Conservation (phyloP, 805 yeast genomes). For the Yamadazyma laniorum region DNA sequence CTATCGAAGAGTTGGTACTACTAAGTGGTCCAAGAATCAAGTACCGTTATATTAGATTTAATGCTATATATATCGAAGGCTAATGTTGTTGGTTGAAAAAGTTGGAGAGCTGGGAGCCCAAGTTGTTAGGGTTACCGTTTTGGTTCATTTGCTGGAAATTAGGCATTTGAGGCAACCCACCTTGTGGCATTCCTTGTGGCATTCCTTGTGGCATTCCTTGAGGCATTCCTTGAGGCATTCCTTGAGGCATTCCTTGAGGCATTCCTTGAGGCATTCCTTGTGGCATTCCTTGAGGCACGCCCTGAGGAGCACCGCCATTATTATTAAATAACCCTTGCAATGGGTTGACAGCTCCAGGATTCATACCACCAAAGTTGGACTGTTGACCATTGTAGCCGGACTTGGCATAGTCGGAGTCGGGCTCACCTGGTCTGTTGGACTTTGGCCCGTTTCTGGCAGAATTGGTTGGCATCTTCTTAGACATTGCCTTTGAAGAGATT, state of each 20-base stretch:
- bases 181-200: too few species aligned
- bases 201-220: slow-evolving; percentile 8
- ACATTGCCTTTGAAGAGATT: slow-evolving; percentile 86
- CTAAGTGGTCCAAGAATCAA: too few species aligned
- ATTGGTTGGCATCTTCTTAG: slow-evolving; percentile 90
- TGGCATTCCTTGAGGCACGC: slow-evolving; percentile 11
- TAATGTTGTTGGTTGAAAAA: slow-evolving; percentile 22
- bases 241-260: slow-evolving; percentile 7
- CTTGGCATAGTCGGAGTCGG: slow-evolving; percentile 20
- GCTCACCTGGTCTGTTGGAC: slow-evolving; percentile 58
- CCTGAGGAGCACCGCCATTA: neutral
- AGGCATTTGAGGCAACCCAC: slow-evolving; percentile 6
- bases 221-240: slow-evolving; percentile 8
- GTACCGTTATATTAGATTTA: slow-evolving; percentile 1
- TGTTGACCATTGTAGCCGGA: neutral
- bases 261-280: slow-evolving; percentile 8
- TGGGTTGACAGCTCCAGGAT: slow-evolving; percentile 41
- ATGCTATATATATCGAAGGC: neutral
- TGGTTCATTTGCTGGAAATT: slow-evolving; percentile 7
- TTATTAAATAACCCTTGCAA: slow-evolving; percentile 46
- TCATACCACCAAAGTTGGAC: slow-evolving; percentile 7
- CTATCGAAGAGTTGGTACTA: too few species aligned
- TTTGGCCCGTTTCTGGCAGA: slow-evolving; percentile 82
- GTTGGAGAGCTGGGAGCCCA: slow-evolving; percentile 39
- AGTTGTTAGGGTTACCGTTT: slow-evolving; percentile 23